Percentiles rank a stretch among this genome's conserved stretches.
Conservation (phyloP, 441 rosid species). For the Erodium moschatum region DNA sequence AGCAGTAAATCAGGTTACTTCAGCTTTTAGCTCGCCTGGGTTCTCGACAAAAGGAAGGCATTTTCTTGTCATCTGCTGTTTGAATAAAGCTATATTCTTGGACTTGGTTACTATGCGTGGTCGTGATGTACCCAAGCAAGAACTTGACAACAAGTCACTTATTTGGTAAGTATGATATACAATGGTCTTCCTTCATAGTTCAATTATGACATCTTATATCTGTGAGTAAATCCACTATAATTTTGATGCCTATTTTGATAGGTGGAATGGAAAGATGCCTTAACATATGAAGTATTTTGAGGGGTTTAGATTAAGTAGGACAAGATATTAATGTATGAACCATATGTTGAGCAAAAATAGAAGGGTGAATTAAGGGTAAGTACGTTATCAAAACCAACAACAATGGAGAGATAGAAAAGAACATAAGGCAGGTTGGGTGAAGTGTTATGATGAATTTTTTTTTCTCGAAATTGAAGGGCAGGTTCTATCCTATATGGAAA, state of each 20-base stretch:
- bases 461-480: background rate
- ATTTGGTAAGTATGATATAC: conserved; percentile 51
- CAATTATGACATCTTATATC: background rate
- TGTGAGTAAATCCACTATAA: background rate
- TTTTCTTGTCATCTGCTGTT: conserved; percentile 92
- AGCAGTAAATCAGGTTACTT: conserved; percentile 70
- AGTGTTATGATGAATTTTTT: background rate
- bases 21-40: conserved; percentile 70
- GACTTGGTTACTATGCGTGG: conserved; percentile 97
- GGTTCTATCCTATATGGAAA: background rate
- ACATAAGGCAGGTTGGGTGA: no score
- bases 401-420: no score
- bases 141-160: conserved; percentile 87
- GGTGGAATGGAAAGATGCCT: no score
- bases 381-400: no score
- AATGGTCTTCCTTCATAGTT: background rate
- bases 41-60: conserved; percentile 92
- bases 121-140: conserved; percentile 92
- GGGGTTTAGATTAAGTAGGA: no score
- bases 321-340: no score
- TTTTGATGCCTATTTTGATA: no score
- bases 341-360: no score
- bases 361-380: no score
- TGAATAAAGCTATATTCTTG: conserved; percentile 88
- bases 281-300: no score